phyloP scores from a whole-genome alignment of 2,329 filamentous ascomycete genomes.

The Aschersonia sp. region DNA sequence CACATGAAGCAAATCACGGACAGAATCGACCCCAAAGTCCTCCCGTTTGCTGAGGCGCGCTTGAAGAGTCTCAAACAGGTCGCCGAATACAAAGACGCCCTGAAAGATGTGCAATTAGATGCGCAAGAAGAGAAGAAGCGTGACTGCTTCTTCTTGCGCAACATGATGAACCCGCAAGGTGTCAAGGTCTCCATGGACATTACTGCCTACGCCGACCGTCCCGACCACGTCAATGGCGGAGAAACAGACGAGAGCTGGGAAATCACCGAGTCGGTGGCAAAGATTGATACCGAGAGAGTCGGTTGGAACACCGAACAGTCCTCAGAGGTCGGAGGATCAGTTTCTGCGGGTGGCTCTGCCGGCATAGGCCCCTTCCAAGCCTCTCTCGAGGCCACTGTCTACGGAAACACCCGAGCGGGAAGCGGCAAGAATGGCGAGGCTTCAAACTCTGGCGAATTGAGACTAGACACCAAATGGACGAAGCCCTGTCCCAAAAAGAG shows the following conservation, averaged over 20 bases:
- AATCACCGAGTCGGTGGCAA: background rate
- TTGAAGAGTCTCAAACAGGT: background rate
- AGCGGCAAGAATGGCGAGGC: background rate
- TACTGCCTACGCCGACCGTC: background rate
- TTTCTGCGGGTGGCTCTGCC: background rate
- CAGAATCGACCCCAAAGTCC: background rate
- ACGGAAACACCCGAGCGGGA: background rate
- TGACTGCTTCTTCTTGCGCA: background rate
- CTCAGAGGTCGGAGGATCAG: background rate
- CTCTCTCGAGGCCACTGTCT: background rate
- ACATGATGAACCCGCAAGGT: background rate
- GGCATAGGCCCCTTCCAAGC: background rate
- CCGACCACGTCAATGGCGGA: background rate
- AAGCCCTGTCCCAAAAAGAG: background rate
- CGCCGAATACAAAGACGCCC: background rate
- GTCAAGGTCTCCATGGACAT: background rate
- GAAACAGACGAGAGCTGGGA: background rate
- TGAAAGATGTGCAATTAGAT: too few species aligned
- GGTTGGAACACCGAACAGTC: background rate
- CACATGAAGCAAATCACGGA: background rate
- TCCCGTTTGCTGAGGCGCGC: background rate
- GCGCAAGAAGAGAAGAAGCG: too few species aligned
- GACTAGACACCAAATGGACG: background rate
- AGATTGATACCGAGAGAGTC: background rate
- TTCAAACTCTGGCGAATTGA: background rate